phyloP scores from a whole-genome alignment of 2,329 filamentous ascomycete species.

The Apiospora marii region DNA sequence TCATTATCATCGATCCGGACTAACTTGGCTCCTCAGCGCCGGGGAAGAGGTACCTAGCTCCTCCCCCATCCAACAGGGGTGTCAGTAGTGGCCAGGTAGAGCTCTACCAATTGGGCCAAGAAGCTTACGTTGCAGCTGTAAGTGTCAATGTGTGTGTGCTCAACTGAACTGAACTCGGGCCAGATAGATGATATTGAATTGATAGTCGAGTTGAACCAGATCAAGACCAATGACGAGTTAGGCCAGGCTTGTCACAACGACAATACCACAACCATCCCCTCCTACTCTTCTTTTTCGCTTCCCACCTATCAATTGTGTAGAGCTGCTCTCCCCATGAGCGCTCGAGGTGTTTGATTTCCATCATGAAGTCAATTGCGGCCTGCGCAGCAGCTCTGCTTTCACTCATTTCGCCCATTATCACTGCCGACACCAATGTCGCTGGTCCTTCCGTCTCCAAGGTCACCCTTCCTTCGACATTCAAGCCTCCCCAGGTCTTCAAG shows the following conservation, averaged over 20 bases:
- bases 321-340: constrained; percentile 43
- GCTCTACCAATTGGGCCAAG: constrained; percentile 2
- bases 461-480: constrained; percentile 72
- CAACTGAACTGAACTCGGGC: constrained; percentile 20
- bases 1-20: not conserved
- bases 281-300: constrained; percentile 30
- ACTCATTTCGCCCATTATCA: constrained; percentile 58
- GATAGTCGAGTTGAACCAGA: constrained; percentile 6
- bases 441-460: constrained; percentile 61
- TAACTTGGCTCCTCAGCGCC: not conserved
- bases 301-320: constrained; percentile 30
- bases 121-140: not conserved
- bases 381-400: constrained; percentile 61
- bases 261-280: constrained; percentile 29
- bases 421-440: constrained; percentile 39
- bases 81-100: too few species aligned
- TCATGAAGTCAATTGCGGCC: constrained; percentile 52
- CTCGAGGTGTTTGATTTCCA: constrained; percentile 40
- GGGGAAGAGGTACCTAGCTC: not conserved
- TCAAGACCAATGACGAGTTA: constrained; percentile 22
- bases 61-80: not conserved
- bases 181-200: constrained; percentile 20
- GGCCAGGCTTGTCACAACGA: constrained; percentile 24
- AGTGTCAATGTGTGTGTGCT: not conserved
- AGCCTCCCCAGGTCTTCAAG: constrained; percentile 89